Evolutionary conservation across 495 filamentous ascomycete genomes (phyloP).

Genomic region (Aspergillus nidulans): DNA sequence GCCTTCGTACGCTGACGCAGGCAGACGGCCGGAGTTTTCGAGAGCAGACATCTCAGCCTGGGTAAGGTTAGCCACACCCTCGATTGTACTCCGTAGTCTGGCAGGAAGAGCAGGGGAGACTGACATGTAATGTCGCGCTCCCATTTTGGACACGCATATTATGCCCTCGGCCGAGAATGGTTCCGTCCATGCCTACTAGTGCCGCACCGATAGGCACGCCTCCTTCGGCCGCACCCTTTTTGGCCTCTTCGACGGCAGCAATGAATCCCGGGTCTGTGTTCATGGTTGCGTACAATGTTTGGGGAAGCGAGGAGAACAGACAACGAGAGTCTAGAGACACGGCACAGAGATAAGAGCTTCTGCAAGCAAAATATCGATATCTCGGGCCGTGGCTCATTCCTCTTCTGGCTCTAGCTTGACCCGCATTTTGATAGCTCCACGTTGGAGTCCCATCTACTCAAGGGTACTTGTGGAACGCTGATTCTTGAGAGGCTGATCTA

Average conservation of each 20-base stretch:
- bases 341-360: neutral
- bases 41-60: slow-evolving; percentile 79
- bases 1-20: slow-evolving; percentile 65
- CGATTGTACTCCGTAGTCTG: too few relatives aligned
- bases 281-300: slow-evolving; percentile 21
- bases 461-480: too few relatives aligned
- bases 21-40: slow-evolving; percentile 71
- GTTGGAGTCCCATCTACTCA: neutral
- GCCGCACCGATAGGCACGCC: slow-evolving; percentile 81
- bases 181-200: slow-evolving; percentile 64
- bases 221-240: slow-evolving; percentile 62
- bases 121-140: slow-evolving; percentile 71
- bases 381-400: slow-evolving; percentile 8
- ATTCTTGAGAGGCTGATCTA: too few relatives aligned
- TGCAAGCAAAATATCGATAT: neutral
- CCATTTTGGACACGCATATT: slow-evolving; percentile 78
- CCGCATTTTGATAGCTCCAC: slow-evolving; percentile 14
- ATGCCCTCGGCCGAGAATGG: slow-evolving; percentile 72
- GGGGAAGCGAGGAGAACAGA: neutral
- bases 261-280: slow-evolving; percentile 47
- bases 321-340: neutral
- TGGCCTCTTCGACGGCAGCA: slow-evolving; percentile 74
- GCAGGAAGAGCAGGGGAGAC: slow-evolving; percentile 13
- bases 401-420: slow-evolving; percentile 15
- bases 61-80: too few relatives aligned